A percentile compares a stretch with the other conserved stretches of the same genome.
These are phyloP conservation scores for Sphaerostilbella broomeana DNA, from an alignment of 2,329 filamentous ascomycete genomes.

Conservation along the genomic window DNA sequence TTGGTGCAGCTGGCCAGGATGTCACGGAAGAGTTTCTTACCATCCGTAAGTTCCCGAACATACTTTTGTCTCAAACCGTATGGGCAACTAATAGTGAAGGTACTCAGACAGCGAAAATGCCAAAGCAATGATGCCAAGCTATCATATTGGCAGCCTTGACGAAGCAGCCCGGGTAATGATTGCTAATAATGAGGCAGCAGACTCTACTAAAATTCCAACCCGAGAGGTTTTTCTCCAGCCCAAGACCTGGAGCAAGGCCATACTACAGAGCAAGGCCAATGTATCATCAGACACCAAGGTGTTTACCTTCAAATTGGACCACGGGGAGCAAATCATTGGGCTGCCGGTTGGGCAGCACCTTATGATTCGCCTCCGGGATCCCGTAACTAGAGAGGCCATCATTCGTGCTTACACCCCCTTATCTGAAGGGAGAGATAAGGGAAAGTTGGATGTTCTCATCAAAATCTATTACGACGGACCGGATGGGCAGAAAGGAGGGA, in stretches of 20 bases:
- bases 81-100: conserved; percentile 21
- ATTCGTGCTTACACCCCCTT: conserved; percentile 90
- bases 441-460: conserved; percentile 44
- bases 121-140: conserved; percentile 79
- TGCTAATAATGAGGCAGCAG: conserved; percentile 30
- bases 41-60: conserved; percentile 61
- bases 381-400: background rate
- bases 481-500: conserved; percentile 18
- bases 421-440: conserved; percentile 30
- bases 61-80: background rate
- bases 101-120: conserved; percentile 76
- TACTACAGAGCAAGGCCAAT: conserved; percentile 59
- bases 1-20: conserved; percentile 74
- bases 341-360: conserved; percentile 85
- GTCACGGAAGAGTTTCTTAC: conserved; percentile 83
- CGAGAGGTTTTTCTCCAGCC: conserved; percentile 63
- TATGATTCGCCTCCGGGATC: conserved; percentile 70
- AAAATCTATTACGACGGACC: conserved; percentile 41
- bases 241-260: conserved; percentile 66
- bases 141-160: conserved; percentile 77
- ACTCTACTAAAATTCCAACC: conserved; percentile 30
- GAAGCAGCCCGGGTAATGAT: conserved; percentile 49
- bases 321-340: conserved; percentile 62
- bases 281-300: conserved; percentile 74
- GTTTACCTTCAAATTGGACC: conserved; percentile 74